Evolutionary conservation across 1,284 basidiomycete genomes (phyloP).

Genomic region (Somion occarium): DNA sequence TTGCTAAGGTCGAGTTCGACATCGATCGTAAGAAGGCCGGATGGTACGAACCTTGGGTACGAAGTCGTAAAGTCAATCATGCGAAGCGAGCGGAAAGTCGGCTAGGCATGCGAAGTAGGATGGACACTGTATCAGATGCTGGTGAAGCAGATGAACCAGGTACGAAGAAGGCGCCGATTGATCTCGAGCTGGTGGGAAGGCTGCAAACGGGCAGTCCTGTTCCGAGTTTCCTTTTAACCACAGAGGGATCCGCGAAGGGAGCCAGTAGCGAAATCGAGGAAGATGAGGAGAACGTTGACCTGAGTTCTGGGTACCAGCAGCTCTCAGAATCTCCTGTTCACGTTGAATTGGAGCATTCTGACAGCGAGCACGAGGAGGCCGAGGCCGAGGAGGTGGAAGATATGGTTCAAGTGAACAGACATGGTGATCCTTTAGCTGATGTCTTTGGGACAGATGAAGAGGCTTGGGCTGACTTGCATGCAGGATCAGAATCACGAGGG

Average conservation of each 20-base stretch:
- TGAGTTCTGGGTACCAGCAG: conserved; percentile 30
- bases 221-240: conserved; percentile 25
- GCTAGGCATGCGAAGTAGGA: conserved; percentile 25
- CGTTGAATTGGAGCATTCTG: neutral
- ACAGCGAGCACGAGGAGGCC: conserved; percentile 8
- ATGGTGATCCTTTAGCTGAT: conserved; percentile 39
- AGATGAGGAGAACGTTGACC: conserved; percentile 18
- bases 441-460: conserved; percentile 56
- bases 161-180: conserved; percentile 35
- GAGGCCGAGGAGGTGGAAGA: conserved; percentile 18
- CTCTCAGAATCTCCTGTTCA: conserved; percentile 31
- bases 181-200: conserved; percentile 46
- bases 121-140: conserved; percentile 16
- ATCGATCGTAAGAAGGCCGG: conserved; percentile 67
- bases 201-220: conserved; percentile 35
- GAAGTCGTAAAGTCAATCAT: conserved; percentile 54
- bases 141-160: conserved; percentile 15
- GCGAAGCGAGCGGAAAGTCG: conserved; percentile 48
- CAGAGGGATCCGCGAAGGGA: conserved; percentile 12
- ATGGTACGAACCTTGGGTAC: conserved; percentile 82
- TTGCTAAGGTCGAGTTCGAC: conserved; percentile 87
- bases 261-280: conserved; percentile 20
- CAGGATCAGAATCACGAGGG: conserved; percentile 22
- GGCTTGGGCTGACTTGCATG: conserved; percentile 53
- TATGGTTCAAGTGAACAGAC: conserved; percentile 13